Evolutionary conservation across 331 rosid genomes (phyloP).

Genomic region (Stylosanthes scabra): DNA sequence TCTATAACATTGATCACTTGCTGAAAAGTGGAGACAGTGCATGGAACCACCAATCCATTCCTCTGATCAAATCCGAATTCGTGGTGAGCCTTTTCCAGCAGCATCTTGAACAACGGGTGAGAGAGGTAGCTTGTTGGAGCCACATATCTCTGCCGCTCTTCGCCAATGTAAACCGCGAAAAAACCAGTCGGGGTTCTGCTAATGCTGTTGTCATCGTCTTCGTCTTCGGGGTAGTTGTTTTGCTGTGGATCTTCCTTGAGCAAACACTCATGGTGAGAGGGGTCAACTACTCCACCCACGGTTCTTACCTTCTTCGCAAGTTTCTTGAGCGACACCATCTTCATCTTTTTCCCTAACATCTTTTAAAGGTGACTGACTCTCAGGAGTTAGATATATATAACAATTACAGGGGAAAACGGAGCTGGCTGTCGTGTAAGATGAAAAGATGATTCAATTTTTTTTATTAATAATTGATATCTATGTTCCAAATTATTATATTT

Average conservation of each 20-base stretch:
- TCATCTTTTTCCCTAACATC: constrained; percentile 58
- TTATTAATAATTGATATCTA: no score
- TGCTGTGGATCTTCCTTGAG: constrained; percentile 42
- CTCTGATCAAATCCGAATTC: constrained; percentile 85
- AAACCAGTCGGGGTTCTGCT: constrained; percentile 58
- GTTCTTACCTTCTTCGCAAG: constrained; percentile 71
- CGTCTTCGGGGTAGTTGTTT: no score
- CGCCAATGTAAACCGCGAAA: constrained; percentile 77
- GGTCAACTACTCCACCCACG: constrained; percentile 39
- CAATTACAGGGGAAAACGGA: no score
- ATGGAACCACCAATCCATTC: constrained; percentile 75
- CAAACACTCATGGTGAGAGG: constrained; percentile 44
- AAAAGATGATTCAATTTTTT: no score
- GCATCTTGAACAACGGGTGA: constrained; percentile 87
- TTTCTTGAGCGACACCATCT: constrained; percentile 59
- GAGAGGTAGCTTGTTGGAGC: constrained; percentile 69
- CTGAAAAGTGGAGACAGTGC: constrained; percentile 71
- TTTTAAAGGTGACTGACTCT: background rate
- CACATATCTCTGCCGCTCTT: constrained; percentile 69
- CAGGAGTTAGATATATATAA: background rate
- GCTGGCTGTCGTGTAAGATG: no score
- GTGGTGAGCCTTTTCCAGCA: constrained; percentile 69
- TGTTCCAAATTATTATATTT: no score
- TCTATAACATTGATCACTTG: constrained; percentile 70
- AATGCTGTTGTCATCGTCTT: no score